Percentiles rank a stretch among this genome's conserved stretches.
These are phyloP conservation scores for Penicillium sp. DNA, from an alignment of 2,329 filamentous ascomycete genomes.

Conservation along the genomic window DNA sequence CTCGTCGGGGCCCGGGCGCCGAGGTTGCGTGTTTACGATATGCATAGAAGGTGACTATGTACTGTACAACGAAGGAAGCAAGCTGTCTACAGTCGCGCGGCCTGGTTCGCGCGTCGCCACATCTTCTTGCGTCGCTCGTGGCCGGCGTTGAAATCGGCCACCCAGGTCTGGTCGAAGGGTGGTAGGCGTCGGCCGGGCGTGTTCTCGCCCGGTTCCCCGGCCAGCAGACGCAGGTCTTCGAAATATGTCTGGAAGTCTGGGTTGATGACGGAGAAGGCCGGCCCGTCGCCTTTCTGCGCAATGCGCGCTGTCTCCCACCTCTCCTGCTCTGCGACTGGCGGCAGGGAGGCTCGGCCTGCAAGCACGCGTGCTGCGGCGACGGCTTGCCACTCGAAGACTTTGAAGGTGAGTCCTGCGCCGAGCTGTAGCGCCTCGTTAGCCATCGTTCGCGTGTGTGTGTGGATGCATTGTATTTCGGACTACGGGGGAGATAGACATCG, in stretches of 20 bases:
- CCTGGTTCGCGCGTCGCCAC: conserved; percentile 55
- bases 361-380: conserved; percentile 60
- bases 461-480: neutral
- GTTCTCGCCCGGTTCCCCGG: conserved; percentile 42
- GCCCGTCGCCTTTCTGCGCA: conserved; percentile 54
- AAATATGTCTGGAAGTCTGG: conserved; percentile 66
- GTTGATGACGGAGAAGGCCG: conserved; percentile 56
- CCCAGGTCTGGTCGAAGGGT: conserved; percentile 44
- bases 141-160: conserved; percentile 51
- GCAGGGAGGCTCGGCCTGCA: conserved; percentile 54
- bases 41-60: neutral
- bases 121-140: conserved; percentile 57
- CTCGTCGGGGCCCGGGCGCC: no score
- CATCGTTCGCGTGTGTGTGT: neutral
- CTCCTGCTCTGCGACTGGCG: conserved; percentile 49
- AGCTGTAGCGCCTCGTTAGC: conserved; percentile 24
- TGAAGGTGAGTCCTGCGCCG: conserved; percentile 57
- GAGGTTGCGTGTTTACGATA: no score
- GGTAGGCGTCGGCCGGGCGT: conserved; percentile 43
- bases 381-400: conserved; percentile 67
- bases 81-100: conserved; percentile 11
- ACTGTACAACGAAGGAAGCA: conserved; percentile 8
- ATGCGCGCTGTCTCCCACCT: conserved; percentile 60
- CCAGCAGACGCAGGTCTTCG: conserved; percentile 48
- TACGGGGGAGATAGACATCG: neutral